Percentiles rank a stretch among this genome's conserved stretches.
Conservation (phyloP, 1,284 basidiomycete genomes). For the Inonotus obliquus region DNA sequence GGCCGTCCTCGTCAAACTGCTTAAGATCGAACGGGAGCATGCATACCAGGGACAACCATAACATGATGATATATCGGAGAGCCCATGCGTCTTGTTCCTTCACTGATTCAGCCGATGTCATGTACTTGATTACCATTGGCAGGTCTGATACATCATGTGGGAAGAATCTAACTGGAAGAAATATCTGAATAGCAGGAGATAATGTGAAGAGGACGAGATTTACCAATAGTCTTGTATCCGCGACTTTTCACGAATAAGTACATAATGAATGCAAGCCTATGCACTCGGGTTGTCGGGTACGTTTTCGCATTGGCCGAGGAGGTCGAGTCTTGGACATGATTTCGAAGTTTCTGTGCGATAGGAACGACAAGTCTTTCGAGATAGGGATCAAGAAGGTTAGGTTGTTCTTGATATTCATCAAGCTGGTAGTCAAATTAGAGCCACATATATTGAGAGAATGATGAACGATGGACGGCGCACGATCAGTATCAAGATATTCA, state of each 20-base stretch:
- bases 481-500: conserved; percentile 4
- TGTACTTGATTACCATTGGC: conserved; percentile 65
- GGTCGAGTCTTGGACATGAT: conserved; percentile 40
- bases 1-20: conserved; percentile 67
- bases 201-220: conserved; percentile 32
- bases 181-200: background rate
- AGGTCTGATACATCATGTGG: conserved; percentile 87
- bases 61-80: conserved; percentile 76
- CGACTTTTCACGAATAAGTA: conserved; percentile 87
- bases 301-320: conserved; percentile 23
- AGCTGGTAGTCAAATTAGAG: conserved; percentile 46
- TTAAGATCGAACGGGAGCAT: conserved; percentile 91
- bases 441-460: background rate
- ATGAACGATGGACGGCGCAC: conserved; percentile 7
- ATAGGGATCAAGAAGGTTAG: conserved; percentile 93
- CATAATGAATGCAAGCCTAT: conserved; percentile 59
- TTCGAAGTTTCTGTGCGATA: conserved; percentile 63
- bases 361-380: conserved; percentile 83
- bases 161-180: conserved; percentile 75
- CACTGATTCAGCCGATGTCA: conserved; percentile 46
- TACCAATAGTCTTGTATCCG: conserved; percentile 91
- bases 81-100: conserved; percentile 61
- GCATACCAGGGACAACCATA: conserved; percentile 93
- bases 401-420: conserved; percentile 88
- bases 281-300: conserved; percentile 40